Conservation (phyloP, 2,329 filamentous ascomycete genomes). For the Penicillium sp. region DNA sequence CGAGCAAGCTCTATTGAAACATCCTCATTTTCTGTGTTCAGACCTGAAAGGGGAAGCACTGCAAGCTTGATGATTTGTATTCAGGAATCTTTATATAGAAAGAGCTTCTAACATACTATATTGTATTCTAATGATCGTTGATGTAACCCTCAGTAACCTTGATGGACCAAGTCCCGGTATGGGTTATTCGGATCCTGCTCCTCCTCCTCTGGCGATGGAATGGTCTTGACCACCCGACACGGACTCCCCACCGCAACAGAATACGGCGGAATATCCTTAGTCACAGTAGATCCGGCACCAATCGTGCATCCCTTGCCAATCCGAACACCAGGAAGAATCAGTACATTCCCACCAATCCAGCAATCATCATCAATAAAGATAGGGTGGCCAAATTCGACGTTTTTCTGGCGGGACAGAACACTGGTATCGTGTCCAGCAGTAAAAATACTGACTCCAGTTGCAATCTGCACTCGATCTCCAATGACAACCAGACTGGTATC, state of each 20-base stretch:
- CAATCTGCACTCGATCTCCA: slow-evolving; percentile 55
- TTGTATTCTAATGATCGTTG: neutral
- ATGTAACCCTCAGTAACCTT: neutral
- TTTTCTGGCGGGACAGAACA: slow-evolving; percentile 48
- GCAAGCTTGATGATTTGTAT: no score
- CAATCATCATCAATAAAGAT: slow-evolving; percentile 66
- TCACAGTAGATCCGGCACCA: slow-evolving; percentile 4
- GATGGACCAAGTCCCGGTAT: slow-evolving; percentile 9
- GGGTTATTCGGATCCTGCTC: slow-evolving; percentile 26
- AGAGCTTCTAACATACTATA: no score
- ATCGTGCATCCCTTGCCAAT: slow-evolving; percentile 34
- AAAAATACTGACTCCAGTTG: slow-evolving; percentile 55
- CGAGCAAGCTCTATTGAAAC: no score
- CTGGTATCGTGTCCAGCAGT: slow-evolving; percentile 55
- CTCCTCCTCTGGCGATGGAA: slow-evolving; percentile 22
- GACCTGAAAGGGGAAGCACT: no score
- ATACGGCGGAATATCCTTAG: slow-evolving; percentile 38
- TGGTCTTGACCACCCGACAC: slow-evolving; percentile 18
- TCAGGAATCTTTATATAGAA: no score
- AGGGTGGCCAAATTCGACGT: slow-evolving; percentile 66
- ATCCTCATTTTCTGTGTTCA: no score
- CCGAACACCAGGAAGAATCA: slow-evolving; percentile 39
- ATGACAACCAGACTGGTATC: slow-evolving; percentile 57
- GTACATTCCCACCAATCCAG: slow-evolving; percentile 49
- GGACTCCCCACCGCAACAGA: slow-evolving; percentile 32